A percentile compares a stretch with the other conserved stretches of the same genome.
phyloP scores from a whole-genome alignment of 148 eudicot genomes.

The Rheum nobile region DNA sequence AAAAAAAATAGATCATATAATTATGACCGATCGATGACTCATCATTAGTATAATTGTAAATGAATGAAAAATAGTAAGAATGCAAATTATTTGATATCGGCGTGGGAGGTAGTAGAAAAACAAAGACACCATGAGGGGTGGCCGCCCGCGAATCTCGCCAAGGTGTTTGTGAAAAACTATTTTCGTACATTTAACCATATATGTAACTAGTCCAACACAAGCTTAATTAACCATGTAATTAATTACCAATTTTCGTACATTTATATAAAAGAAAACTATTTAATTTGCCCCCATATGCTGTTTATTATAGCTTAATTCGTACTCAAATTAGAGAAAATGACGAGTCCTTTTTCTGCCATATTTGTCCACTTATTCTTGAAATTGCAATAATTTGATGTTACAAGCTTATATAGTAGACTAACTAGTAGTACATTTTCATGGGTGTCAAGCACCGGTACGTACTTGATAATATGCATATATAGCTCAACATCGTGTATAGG shows the following conservation, averaged over 20 bases:
- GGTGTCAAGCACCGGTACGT: too few relatives aligned
- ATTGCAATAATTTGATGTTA: neutral
- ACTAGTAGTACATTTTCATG: neutral
- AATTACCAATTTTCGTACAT: neutral
- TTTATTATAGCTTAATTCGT: neutral
- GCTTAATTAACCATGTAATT: neutral
- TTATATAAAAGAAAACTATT: too few relatives aligned
- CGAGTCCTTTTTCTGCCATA: neutral
- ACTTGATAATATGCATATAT: too few relatives aligned
- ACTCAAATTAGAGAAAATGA: too few relatives aligned
- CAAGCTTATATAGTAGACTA: too few relatives aligned
- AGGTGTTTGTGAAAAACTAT: neutral
- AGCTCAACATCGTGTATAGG: too few relatives aligned
- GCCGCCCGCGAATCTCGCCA: neutral
- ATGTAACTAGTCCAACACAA: neutral
- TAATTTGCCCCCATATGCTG: neutral
- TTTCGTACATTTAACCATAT: too few relatives aligned
- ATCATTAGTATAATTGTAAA: too few relatives aligned
- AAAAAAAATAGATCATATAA: too few relatives aligned
- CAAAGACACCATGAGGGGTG: too few relatives aligned
- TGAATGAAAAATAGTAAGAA: neutral
- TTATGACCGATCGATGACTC: too few relatives aligned
- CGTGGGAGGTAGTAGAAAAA: neutral
- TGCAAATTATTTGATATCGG: neutral
- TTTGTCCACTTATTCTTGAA: neutral